These are phyloP conservation scores for Earliella scabrosa DNA, from an alignment of 1,284 basidiomycete genomes.

Conservation along the genomic window DNA sequence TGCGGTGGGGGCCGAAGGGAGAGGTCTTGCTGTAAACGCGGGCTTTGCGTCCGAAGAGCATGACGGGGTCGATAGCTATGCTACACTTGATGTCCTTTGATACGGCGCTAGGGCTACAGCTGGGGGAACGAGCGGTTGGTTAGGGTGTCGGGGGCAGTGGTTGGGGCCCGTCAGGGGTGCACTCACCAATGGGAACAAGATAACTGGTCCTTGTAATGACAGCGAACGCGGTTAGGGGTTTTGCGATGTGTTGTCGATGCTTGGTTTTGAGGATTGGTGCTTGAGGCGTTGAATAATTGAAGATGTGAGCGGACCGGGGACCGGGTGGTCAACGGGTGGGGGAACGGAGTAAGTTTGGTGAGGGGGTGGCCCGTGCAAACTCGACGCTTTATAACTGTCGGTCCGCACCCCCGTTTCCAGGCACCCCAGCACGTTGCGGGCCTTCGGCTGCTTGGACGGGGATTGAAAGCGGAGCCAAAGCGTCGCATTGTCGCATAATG, in stretches of 20 bases:
- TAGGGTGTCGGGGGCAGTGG: background rate
- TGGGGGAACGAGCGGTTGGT: too few species aligned
- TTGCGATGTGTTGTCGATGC: background rate
- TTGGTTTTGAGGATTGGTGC: background rate
- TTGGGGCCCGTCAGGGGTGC: background rate
- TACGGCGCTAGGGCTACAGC: slow-evolving; percentile 10
- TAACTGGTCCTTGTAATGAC: background rate
- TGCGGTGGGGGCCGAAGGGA: background rate
- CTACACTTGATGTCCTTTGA: background rate
- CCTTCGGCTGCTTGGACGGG: background rate
- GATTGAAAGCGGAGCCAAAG: background rate
- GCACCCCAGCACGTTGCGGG: background rate
- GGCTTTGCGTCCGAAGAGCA: background rate
- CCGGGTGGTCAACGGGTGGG: background rate
- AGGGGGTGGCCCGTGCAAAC: background rate
- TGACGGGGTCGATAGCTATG: background rate
- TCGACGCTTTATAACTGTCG: background rate
- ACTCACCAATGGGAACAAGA: slow-evolving; percentile 1
- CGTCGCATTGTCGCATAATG: too few species aligned
- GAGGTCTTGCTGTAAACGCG: background rate
- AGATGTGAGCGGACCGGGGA: background rate
- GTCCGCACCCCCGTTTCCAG: too few species aligned
- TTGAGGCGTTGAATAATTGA: background rate
- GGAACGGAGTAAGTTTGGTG: background rate
- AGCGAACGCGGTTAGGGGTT: background rate